These are phyloP conservation scores for Botryosphaeria agaves DNA, from an alignment of 2,329 filamentous ascomycete species.

Conservation along the genomic window DNA sequence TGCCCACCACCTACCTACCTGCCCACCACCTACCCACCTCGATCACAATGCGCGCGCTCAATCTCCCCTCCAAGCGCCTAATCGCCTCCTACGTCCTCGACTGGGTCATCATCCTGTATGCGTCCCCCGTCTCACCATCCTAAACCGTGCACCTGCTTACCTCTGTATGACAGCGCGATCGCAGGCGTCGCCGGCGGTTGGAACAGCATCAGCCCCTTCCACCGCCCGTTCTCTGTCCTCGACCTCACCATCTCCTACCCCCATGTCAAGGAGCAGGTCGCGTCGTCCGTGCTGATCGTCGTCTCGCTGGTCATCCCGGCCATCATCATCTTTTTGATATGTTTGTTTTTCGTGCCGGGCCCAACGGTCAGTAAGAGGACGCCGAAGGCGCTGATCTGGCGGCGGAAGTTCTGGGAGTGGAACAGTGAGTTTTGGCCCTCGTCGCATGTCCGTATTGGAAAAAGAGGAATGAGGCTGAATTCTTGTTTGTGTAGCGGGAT, in stretches of 20 bases:
- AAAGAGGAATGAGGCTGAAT: background rate
- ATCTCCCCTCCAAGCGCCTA: slow-evolving; percentile 30
- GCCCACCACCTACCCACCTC: too few relatives aligned
- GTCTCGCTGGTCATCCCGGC: slow-evolving; percentile 47
- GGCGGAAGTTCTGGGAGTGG: slow-evolving; percentile 77
- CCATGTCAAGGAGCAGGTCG: slow-evolving; percentile 53
- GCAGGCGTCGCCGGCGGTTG: slow-evolving; percentile 27
- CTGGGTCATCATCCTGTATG: slow-evolving; percentile 51
- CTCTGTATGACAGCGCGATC: slow-evolving; percentile 5
- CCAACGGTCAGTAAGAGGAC: slow-evolving; percentile 45
- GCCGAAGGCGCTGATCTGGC: slow-evolving; percentile 50
- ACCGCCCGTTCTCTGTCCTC: slow-evolving; percentile 52
- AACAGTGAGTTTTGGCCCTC: too few relatives aligned
- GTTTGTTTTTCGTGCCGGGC: slow-evolving; percentile 54
- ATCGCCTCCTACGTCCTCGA: slow-evolving; percentile 53
- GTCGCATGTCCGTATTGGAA: too few relatives aligned
- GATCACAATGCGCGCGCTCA: background rate
- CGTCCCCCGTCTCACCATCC: slow-evolving; percentile 3
- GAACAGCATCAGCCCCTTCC: slow-evolving; percentile 43
- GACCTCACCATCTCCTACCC: slow-evolving; percentile 72
- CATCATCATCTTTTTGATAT: slow-evolving; percentile 49
- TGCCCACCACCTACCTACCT: too few relatives aligned
- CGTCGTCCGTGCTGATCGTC: slow-evolving; percentile 46
- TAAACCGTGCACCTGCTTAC: background rate
- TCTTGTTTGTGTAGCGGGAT: slow-evolving; percentile 32